Conservation (phyloP, 192 early-diverging fungal species). For the Funneliformis mosseae region DNA sequence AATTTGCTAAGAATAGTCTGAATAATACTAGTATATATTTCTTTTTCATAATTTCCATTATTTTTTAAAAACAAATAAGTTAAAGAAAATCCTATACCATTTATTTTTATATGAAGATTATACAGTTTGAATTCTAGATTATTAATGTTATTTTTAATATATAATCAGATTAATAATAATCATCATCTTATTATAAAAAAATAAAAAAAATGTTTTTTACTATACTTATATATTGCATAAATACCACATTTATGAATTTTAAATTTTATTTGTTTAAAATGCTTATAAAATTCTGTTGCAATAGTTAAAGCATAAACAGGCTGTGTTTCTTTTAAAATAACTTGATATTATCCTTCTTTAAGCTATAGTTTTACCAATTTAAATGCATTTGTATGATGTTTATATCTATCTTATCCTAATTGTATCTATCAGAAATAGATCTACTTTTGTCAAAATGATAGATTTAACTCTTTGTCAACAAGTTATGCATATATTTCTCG, state of each 20-base stretch:
- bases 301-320: not conserved
- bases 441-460: not conserved
- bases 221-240: constrained; percentile 9
- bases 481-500: not conserved
- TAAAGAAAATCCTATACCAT: too few relatives aligned
- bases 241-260: too few relatives aligned
- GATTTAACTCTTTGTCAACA: not conserved
- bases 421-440: not conserved
- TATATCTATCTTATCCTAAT: not conserved
- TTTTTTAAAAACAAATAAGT: too few relatives aligned
- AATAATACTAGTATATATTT: not conserved
- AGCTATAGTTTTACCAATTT: not conserved
- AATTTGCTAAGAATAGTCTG: not conserved
- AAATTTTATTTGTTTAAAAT: not conserved
- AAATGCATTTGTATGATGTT: not conserved
- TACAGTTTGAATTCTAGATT: not conserved
- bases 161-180: not conserved
- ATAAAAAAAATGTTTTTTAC: not conserved
- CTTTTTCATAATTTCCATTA: not conserved
- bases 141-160: not conserved
- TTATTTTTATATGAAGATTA: too few relatives aligned
- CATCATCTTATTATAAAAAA: not conserved
- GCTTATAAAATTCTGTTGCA: not conserved
- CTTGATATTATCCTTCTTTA: not conserved
- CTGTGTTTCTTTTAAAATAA: not conserved